Conservation (phyloP, 768 basidiomycete genomes). For the Sistotremastrum niveocremeum region DNA sequence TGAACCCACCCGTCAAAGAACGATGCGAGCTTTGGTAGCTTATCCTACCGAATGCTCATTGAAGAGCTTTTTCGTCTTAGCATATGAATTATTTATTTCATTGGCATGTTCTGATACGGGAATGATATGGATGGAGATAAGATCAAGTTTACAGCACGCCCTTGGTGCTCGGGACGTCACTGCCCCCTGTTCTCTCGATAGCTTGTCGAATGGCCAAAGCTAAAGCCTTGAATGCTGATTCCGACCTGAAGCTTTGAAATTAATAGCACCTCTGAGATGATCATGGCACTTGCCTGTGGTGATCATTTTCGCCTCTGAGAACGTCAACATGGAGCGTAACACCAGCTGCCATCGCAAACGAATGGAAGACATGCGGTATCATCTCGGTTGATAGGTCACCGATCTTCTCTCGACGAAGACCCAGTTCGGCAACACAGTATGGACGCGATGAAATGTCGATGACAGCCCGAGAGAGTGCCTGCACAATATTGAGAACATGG, state of each 20-base stretch:
- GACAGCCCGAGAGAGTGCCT: conserved; percentile 93
- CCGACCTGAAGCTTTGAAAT: conserved; percentile 43
- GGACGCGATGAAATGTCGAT: conserved; percentile 98
- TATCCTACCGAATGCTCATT: not conserved
- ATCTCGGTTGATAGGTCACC: conserved; percentile 96
- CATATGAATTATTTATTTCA: not conserved
- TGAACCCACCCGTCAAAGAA: conserved; percentile 72
- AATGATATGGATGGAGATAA: not conserved
- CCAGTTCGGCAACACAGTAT: conserved; percentile 86
- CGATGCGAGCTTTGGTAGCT: conserved; percentile 68
- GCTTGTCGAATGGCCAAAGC: conserved; percentile 93
- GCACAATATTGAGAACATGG: conserved; percentile 4
- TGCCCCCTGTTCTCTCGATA: conserved; percentile 77
- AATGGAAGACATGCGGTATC: conserved; percentile 96
- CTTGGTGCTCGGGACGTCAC: conserved; percentile 93
- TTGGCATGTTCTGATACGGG: not conserved
- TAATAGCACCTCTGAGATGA: not conserved
- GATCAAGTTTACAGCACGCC: conserved; percentile 52
- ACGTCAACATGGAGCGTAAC: conserved; percentile 92
- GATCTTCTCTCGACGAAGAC: conserved; percentile 78
- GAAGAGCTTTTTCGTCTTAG: not conserved
- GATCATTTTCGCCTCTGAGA: conserved; percentile 90
- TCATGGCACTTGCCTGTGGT: conserved; percentile 65
- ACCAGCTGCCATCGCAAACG: conserved; percentile 93
- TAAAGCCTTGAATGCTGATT: conserved; percentile 96